Percentiles rank a stretch among this genome's conserved stretches.
Evolutionary conservation across 139 green algal species (phyloP).

Genomic region (Chlamydomonas sp.): DNA sequence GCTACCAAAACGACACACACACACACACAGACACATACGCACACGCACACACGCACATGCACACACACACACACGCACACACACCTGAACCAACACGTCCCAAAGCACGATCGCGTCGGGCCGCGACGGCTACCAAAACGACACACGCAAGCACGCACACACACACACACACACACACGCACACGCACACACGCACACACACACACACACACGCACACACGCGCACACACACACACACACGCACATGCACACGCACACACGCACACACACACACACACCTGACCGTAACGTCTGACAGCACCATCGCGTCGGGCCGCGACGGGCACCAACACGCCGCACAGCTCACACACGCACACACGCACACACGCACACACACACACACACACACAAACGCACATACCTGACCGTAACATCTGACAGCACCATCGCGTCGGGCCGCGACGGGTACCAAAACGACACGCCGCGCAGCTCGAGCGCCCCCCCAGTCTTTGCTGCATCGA

Average conservation of each 20-base stretch:
- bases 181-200: constrained; percentile 6
- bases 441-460: constrained; percentile 7
- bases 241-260: constrained; percentile 7
- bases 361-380: too few species aligned
- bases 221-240: constrained; percentile 10
- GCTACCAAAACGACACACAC: too few species aligned
- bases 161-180: constrained; percentile 8
- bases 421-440: background rate
- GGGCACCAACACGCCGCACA: too few species aligned
- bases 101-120: too few species aligned
- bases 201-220: constrained; percentile 11
- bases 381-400: too few species aligned
- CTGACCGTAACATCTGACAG: background rate
- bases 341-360: too few species aligned
- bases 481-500: too few species aligned
- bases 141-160: too few species aligned
- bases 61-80: constrained; percentile 7
- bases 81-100: too few species aligned
- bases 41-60: constrained; percentile 5
- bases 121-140: too few species aligned
- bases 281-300: too few species aligned
- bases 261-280: constrained; percentile 5
- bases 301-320: too few species aligned
- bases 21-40: constrained; percentile 7
- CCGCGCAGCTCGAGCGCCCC: background rate